A percentile compares a stretch with the other conserved stretches of the same genome.
Conservation (phyloP, 495 filamentous ascomycete genomes). For the Neurospora sp. region DNA sequence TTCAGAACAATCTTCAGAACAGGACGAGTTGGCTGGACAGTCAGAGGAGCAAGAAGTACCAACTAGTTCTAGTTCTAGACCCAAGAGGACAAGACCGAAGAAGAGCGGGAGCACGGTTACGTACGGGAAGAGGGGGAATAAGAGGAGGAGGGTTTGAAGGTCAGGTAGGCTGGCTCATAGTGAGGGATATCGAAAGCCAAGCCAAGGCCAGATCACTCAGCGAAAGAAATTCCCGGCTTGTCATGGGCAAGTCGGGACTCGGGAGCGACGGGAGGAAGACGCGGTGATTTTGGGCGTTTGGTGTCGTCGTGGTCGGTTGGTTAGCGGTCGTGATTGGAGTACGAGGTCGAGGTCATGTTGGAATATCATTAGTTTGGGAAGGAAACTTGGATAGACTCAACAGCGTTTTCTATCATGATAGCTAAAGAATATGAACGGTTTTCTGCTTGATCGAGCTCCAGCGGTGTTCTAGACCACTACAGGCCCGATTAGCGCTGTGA, state of each 20-base stretch:
- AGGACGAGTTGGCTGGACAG: neutral
- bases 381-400: neutral
- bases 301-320: too few species aligned
- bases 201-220: neutral
- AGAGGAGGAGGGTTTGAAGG: neutral
- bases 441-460: neutral
- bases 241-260: neutral
- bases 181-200: neutral
- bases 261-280: neutral
- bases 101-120: neutral
- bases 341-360: too few species aligned
- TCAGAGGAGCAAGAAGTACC: neutral
- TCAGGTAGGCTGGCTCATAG: too few species aligned
- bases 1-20: neutral
- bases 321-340: neutral
- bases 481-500: neutral
- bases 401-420: fast-evolving
- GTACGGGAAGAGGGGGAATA: neutral
- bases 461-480: neutral
- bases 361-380: neutral
- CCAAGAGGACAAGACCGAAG: neutral
- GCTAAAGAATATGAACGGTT: neutral
- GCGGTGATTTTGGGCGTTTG: neutral
- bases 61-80: neutral
- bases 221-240: neutral